These are phyloP conservation scores for Kodamaea restingae DNA, from an alignment of 805 yeast genomes.

Conservation along the genomic window DNA sequence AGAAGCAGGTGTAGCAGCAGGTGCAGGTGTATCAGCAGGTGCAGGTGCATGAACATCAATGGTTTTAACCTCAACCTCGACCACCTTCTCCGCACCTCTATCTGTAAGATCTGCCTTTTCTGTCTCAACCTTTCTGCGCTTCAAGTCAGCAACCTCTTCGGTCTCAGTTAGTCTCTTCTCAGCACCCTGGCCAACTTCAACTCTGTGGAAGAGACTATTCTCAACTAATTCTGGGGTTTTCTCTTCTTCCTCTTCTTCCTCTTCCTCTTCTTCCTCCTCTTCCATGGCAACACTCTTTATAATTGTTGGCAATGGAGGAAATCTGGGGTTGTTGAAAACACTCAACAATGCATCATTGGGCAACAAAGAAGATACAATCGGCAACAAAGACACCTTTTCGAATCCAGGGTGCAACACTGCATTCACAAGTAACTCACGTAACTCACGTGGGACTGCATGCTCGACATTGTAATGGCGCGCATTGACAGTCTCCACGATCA, in stretches of 20 bases:
- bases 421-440: constrained; percentile 40
- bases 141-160: not conserved
- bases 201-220: no score
- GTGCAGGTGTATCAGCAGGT: no score
- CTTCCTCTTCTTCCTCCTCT: constrained; percentile 7
- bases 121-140: constrained; percentile 10
- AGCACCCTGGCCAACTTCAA: no score
- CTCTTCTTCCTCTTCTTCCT: not conserved
- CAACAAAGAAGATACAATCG: constrained; percentile 58
- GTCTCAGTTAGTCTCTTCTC: not conserved
- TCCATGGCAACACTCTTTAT: constrained; percentile 9
- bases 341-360: constrained; percentile 50
- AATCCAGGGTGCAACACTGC: constrained; percentile 68
- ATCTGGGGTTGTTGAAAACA: constrained; percentile 68
- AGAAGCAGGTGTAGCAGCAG: no score
- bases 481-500: constrained; percentile 33
- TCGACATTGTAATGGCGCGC: constrained; percentile 22
- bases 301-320: constrained; percentile 48
- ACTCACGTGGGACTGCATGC: constrained; percentile 25
- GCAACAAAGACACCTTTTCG: constrained; percentile 61
- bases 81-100: constrained; percentile 1
- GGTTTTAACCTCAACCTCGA: not conserved
- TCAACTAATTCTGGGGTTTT: no score
- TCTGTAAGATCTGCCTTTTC: not conserved
- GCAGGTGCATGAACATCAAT: no score